A percentile compares a stretch with the other conserved stretches of the same genome.
Conservation (phyloP, 2,329 filamentous ascomycete species). For the Sarocladium brachiariae region DNA sequence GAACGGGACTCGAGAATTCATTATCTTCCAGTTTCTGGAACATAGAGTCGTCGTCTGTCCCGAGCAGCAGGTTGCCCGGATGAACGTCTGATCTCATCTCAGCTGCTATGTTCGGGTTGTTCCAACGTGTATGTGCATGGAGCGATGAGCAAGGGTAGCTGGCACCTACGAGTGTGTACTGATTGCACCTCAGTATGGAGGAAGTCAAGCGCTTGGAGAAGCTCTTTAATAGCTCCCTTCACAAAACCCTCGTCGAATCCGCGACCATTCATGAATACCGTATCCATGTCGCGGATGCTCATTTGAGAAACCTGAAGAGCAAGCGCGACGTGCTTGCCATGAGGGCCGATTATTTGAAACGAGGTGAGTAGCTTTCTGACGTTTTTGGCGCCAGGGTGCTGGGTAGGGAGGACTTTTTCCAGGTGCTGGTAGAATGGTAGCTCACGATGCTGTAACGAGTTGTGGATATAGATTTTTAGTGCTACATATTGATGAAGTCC, state of each 20-base stretch:
- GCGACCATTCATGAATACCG: conserved; percentile 17
- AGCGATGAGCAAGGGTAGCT: too few species aligned
- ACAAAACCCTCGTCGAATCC: conserved; percentile 23
- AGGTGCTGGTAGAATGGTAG: conserved; percentile 17
- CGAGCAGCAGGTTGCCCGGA: conserved; percentile 19
- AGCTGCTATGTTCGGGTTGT: too few species aligned
- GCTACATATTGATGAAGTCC: conserved; percentile 22
- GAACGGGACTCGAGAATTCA: conserved; percentile 19
- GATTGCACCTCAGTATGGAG: conserved; percentile 24
- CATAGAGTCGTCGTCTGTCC: conserved; percentile 15
- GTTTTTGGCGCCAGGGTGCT: conserved; percentile 14
- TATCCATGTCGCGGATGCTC: conserved; percentile 25
- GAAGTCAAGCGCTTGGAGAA: conserved; percentile 29
- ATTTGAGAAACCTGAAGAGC: conserved; percentile 21
- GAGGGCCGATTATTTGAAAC: conserved; percentile 15
- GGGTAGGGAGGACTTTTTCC: conserved; percentile 11
- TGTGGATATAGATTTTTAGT: conserved; percentile 25
- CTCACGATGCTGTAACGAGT: conserved; percentile 18
- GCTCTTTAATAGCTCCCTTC: conserved; percentile 21
- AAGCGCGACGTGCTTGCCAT: conserved; percentile 17
- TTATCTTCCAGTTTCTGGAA: conserved; percentile 18
- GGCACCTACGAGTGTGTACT: conserved; percentile 26
- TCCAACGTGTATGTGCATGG: too few species aligned
- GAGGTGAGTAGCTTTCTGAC: conserved; percentile 16
- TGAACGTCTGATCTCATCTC: conserved; percentile 18